Base-by-base conservation (phyloP, 2,329 filamentous ascomycete species). In the Colletotrichum sidae region DNA sequence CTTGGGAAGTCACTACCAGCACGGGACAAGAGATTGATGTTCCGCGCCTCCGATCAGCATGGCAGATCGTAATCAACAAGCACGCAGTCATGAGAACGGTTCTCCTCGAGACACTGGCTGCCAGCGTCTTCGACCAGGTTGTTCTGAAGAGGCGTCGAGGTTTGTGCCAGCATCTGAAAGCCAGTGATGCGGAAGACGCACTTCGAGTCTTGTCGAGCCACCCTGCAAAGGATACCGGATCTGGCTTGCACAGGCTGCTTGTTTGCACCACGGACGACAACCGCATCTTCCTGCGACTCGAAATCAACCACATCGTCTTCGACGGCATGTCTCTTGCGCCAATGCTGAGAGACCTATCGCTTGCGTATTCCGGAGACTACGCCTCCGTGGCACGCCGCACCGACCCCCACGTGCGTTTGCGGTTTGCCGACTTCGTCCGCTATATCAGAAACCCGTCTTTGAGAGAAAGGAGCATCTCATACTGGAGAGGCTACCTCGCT, bases 241-340 rank as follows among this genome's bases (percentile, higher is more conserved):
- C 44, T 15, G 35, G 25, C 33, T 34, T 39, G 6, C 44, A 60
- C 6, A n/a, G 56, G 8, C 12, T 54, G 3, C 41, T 50, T 3
- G 55, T 60, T 34, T 60, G 45, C 11, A 39, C 38, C 39, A 55
- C 52, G 8, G 39, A 51, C n/a, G 44, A 53, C 35, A 37, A 8
- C 6, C 45, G 45, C 12, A n/a, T 38, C 25, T 45, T 56, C n/a
- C 13, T 50, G 11, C 49, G 15, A 46, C 38, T 46, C 38, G 57
- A 42, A 34, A 41, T 47, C 68, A 78, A 73, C 54, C 77, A 79
- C 52, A 71, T 73, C 2, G 57, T 78, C 11, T 72, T 73, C 2
- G 77, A 79, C n/a, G 77, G 75, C 2, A 69, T 72, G 35, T 77
- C 77, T 0, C 70, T 73, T 6, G 51, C 62, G 7, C 70, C 76